These are phyloP conservation scores for Phoenix roebelenii DNA, from an alignment of 176 grass and related monocot genomes.

Conservation along the genomic window DNA sequence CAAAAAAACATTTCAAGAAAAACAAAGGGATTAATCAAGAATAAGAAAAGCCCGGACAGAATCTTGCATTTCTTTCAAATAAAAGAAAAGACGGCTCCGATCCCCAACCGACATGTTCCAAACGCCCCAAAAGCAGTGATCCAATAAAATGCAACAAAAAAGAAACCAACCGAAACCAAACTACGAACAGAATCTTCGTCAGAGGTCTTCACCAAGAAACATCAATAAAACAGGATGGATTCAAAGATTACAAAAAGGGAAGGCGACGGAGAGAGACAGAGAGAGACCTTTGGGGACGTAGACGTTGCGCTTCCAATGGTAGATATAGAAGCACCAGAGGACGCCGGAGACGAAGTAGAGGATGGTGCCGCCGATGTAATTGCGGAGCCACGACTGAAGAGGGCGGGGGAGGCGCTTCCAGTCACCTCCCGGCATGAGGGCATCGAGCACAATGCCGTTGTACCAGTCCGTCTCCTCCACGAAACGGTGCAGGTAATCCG, in stretches of 20 bases:
- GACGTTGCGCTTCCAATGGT: conserved; percentile 88
- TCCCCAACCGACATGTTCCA: too few species aligned
- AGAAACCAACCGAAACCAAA: neutral
- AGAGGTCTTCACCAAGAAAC: too few species aligned
- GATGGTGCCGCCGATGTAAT: conserved; percentile 56
- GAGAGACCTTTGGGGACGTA: conserved; percentile 78
- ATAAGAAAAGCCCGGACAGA: too few species aligned
- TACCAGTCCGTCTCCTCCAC: conserved; percentile 70
- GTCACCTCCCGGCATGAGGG: conserved; percentile 34
- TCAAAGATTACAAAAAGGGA: neutral
- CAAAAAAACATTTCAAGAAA: neutral
- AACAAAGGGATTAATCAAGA: neutral
- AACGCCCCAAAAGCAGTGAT: too few species aligned
- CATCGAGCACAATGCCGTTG: conserved; percentile 70
- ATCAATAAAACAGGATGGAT: too few species aligned
- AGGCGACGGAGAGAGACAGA: neutral
- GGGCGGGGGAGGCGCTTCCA: conserved; percentile 67
- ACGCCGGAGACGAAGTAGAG: conserved; percentile 74
- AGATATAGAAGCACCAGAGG: conserved; percentile 94
- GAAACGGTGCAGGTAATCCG: conserved; percentile 46
- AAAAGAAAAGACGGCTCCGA: too few species aligned
- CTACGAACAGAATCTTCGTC: too few species aligned
- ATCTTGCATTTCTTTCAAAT: too few species aligned
- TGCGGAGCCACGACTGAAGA: conserved; percentile 85
- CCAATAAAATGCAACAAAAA: too few species aligned